Conservation (phyloP, 768 basidiomycete species). For the Russula ochroleuca region DNA sequence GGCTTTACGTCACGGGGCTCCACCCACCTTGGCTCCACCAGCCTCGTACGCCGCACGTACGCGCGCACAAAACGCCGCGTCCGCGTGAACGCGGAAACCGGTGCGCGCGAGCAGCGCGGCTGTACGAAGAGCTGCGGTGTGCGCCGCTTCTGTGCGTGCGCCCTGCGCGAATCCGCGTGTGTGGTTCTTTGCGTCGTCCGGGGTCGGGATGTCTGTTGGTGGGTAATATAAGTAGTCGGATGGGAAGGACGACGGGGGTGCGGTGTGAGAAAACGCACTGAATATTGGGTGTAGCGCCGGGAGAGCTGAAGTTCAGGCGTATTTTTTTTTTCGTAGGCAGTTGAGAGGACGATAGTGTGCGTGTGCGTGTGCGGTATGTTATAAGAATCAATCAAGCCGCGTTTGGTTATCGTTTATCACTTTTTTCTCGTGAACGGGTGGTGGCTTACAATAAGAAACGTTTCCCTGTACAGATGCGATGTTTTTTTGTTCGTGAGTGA, state of each 20-base stretch:
- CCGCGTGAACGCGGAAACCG: conserved; percentile 22
- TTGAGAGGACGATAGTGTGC: no score
- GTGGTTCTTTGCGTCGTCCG: conserved; percentile 21
- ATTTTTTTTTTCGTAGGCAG: not conserved
- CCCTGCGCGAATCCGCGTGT: conserved; percentile 24
- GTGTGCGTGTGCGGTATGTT: no score
- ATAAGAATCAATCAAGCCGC: not conserved
- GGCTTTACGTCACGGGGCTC: not conserved
- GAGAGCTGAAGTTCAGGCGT: conserved; percentile 6
- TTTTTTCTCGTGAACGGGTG: not conserved
- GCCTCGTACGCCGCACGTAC: conserved; percentile 24
- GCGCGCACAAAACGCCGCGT: conserved; percentile 19
- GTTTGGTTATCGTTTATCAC: not conserved
- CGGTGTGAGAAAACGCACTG: conserved; percentile 3
- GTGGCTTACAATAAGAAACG: conserved; percentile 25
- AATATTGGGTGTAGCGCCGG: conserved; percentile 26
- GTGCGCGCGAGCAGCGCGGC: conserved; percentile 25
- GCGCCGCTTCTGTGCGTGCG: conserved; percentile 22
- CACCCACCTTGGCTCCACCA: no score
- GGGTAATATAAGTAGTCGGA: no score
- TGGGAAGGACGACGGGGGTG: not conserved
- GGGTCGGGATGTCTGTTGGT: conserved; percentile 18
- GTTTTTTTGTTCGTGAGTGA: not conserved
- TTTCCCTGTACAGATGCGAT: conserved; percentile 22
- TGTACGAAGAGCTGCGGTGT: conserved; percentile 19